Evolutionary conservation across 1,139 yeast genomes (phyloP).

Genomic region (Diutina neorugosa): DNA sequence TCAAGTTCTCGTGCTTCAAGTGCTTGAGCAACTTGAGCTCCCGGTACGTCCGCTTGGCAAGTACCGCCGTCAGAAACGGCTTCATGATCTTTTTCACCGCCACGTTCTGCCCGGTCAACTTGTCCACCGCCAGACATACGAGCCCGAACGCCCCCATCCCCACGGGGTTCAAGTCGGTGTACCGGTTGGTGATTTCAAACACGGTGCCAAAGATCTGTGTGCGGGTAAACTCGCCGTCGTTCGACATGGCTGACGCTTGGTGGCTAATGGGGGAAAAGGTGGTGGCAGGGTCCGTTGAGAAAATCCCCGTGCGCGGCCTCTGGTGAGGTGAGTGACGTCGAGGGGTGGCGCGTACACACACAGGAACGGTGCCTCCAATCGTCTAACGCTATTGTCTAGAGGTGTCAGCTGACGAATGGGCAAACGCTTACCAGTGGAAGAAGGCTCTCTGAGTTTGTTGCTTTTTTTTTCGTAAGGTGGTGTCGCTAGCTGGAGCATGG

Average conservation of each 20-base stretch:
- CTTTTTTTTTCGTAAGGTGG: too few species aligned
- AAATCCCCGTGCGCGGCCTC: background rate
- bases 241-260: slow-evolving; percentile 10
- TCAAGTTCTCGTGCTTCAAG: slow-evolving; percentile 86
- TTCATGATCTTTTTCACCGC: slow-evolving; percentile 97
- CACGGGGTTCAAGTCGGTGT: slow-evolving; percentile 88
- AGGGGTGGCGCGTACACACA: background rate
- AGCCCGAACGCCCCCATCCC: slow-evolving; percentile 99
- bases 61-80: slow-evolving; percentile 88
- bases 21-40: slow-evolving; percentile 90
- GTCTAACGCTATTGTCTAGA: too few species aligned
- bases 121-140: slow-evolving; percentile 93
- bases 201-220: slow-evolving; percentile 76
- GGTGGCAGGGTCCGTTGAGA: background rate
- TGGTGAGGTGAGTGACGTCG: background rate
- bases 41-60: slow-evolving; percentile 92
- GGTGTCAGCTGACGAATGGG: too few species aligned
- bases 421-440: too few species aligned
- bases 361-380: background rate
- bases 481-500: too few species aligned
- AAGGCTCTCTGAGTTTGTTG: too few species aligned
- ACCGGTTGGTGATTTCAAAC: slow-evolving; percentile 85
- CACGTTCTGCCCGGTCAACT: slow-evolving; percentile 81
- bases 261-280: background rate
- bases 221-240: slow-evolving; percentile 21